A percentile compares a stretch with the other conserved stretches of the same genome.
Evolutionary conservation across 2,329 filamentous ascomycete genomes (phyloP).

Genomic region (Catunica adiposa): DNA sequence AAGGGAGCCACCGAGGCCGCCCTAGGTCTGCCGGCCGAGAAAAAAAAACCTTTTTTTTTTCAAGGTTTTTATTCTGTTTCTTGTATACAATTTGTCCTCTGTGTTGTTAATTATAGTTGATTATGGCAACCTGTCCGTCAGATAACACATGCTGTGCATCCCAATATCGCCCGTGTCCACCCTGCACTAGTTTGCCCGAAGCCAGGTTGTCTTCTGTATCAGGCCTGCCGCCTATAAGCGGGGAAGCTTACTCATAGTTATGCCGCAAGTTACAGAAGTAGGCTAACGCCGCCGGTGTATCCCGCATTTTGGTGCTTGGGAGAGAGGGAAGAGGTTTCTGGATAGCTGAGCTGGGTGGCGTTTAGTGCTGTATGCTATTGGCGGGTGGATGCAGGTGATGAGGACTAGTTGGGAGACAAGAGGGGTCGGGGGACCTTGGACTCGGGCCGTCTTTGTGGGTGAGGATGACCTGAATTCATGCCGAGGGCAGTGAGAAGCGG

Average conservation of each 20-base stretch:
- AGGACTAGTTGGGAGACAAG: background rate
- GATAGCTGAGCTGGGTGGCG: too few relatives aligned
- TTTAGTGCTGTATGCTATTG: too few relatives aligned
- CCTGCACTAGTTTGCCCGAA: background rate
- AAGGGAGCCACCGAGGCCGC: background rate
- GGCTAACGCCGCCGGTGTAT: background rate
- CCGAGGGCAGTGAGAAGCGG: background rate
- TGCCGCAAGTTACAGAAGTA: background rate
- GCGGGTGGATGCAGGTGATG: too few relatives aligned
- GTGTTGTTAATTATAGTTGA: too few relatives aligned
- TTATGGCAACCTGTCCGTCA: background rate
- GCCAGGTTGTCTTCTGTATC: background rate
- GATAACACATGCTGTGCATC: background rate
- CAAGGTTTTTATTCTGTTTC: too few relatives aligned
- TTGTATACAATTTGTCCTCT: too few relatives aligned
- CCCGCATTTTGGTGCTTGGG: too few relatives aligned
- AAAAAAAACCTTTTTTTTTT: background rate
- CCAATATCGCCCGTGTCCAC: background rate
- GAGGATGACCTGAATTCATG: background rate
- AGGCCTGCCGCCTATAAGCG: background rate
- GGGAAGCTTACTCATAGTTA: background rate
- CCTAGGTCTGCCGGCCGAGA: background rate
- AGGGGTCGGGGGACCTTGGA: background rate
- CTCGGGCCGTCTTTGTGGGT: background rate
- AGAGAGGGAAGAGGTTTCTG: too few relatives aligned